Evolutionary conservation across 2,329 filamentous ascomycete genomes (phyloP), one percentile per base, ranked within the genome.

Genomic region (Colletotrichum orchidophilum): DNA sequence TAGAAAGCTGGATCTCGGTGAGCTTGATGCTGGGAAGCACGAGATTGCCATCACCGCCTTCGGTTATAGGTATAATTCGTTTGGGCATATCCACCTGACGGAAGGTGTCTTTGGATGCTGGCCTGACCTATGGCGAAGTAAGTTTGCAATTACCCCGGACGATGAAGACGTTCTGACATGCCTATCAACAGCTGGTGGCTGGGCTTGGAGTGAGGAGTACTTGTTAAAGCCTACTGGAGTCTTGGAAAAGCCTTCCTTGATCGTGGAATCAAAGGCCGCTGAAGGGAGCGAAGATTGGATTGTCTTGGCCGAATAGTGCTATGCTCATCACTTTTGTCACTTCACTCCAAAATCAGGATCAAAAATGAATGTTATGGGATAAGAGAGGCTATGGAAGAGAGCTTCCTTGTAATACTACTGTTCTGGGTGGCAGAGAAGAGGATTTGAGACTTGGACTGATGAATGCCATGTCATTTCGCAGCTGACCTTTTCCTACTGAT

Each of bases 51-150:
- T 72, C 13, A 71, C 66, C 3, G 70, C 70, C 0, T 70, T 70
- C 2, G 70, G 70, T 3, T 29, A 55, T 13, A 58, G 68, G 6
- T 63, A 72, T 26, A 73, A 55, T 21, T 58, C 71, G 1, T 73
- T 73, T 6, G 69, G 71, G 0, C 49, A 73, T 15, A 31, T 72
- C 8, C 68, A 72, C 12, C 18, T 73, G 5, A 15, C 55, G 2
- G 54, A 70, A 26, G 24, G 59, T 0, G n/a, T 54, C 2, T 24
- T 24, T 35, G 65, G 69, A 3, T 69, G 69, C 21, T 60, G 35
- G 59, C 65, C 65, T 2, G 65, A 63, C 7, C 21, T 12, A 1
- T 70, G 65, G 65, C 52, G 65, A 1, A 57, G 69, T 71, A 55
- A 70, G 69, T 57, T n/a, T n/a, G n/a, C n/a, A n/a, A n/a, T n/a